These are phyloP conservation scores for Discostella stelligeroides DNA, from an alignment of 108 stramenopile genomes.

Conservation along the genomic window DNA sequence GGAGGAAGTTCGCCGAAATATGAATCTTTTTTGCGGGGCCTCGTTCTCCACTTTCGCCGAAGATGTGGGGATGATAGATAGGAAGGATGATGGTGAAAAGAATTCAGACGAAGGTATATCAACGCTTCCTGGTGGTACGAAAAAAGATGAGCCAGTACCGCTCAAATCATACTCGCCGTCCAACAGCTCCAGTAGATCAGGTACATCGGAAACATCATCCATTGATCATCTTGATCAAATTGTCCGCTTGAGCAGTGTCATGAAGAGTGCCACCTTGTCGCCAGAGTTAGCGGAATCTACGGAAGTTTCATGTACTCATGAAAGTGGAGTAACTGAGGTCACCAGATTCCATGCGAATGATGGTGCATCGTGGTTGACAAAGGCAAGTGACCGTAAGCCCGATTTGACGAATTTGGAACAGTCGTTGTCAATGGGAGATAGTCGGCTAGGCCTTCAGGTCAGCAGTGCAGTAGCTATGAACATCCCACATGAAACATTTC, in stretches of 20 bases:
- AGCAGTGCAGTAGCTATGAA: neutral
- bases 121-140: neutral
- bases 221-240: too few species aligned
- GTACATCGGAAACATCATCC: too few species aligned
- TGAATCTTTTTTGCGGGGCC: neutral
- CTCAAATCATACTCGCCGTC: neutral
- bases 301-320: neutral
- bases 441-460: neutral
- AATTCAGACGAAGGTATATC: neutral
- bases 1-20: neutral
- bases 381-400: neutral
- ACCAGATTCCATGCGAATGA: neutral
- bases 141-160: neutral
- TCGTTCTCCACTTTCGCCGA: neutral
- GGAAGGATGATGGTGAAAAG: neutral
- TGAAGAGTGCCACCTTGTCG: neutral
- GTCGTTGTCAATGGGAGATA: constrained; percentile 2
- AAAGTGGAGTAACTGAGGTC: neutral
- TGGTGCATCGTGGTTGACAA: neutral
- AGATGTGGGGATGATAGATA: neutral
- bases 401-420: constrained; percentile 3
- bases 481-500: neutral
- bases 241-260: constrained; percentile 3
- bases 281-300: constrained; percentile 1
- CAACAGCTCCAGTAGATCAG: neutral